Base-by-base conservation (phyloP, 78 protist species). In the Dictyostelium firmibasis region DNA sequence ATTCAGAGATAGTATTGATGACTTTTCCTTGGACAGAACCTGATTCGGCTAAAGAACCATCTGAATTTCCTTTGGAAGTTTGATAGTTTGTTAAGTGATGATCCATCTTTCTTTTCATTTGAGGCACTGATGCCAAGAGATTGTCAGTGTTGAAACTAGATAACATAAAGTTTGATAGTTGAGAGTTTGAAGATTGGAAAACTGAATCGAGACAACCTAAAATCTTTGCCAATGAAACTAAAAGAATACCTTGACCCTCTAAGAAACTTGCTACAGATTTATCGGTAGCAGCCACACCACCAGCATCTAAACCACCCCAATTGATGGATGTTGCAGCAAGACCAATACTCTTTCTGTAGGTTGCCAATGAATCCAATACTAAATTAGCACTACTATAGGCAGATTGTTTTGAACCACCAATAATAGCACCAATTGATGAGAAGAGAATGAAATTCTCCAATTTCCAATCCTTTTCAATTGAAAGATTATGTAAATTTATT, bases 301-400 rank as follows among this genome's bases (percentile, higher is more conserved):
- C 93, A 11, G 86, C 78, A 29, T 78, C 93, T 72, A 93, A 60
- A 31, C 96, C 92, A 50, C 97, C 97, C 95, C 94, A 94, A 43
- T 85, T 82, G 36, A 96, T 64, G 13, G 91, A n/a, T 6, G 64
- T 64, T 20, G 94, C 94, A 27, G 50, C 16, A 2, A 92, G 78
- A 27, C 97, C 97, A 8, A 25, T 33, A 0, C 36, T 23, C 2
- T 86, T 38, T 36, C 98, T 81, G 62, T n/a, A 67, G 27, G 41
- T 27, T 57, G 96, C 86, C 11, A 96, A 53, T 14, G 88, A 35
- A 62, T 97, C 98, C 8, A 96, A 93, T 29, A 93, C 86, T n/a
- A 92, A 83, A 94, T 97, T 97, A 43, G 97, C 98, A n/a, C 97
- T 83, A 3, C 95, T 84, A 72, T 97, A 97, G 23, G 84, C 67